Base-by-base conservation (phyloP, 1,284 basidiomycete genomes). In the Microbotryum scabiosae region DNA sequence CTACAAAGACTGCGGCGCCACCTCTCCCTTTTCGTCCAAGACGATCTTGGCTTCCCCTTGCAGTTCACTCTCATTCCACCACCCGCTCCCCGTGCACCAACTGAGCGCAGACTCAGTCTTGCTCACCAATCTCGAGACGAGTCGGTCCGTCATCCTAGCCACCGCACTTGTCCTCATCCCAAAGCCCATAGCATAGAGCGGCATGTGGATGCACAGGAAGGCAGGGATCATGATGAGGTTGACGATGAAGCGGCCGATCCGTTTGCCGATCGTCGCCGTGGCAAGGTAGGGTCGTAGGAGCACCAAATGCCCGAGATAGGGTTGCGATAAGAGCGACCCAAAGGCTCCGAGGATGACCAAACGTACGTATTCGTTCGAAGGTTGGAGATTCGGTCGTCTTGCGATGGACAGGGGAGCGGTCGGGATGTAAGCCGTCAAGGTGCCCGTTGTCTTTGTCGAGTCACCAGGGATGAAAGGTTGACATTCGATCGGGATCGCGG, bases 311-410 rank as follows among this genome's bases (percentile, higher is more conserved):
- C 57, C 54, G 21, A 67, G 52, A 51, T 56, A 67, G 8, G 62
- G 60, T 6, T 50, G 62, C 5, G 62, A 60, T 5, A 67, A 54
- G 20, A 53, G 53, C n/a, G 57, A 56, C 55, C 64, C 54, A 57
- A 62, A 62, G 14, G 62, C 60, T 18, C 65, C 65, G 26, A 61
- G 48, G 14, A 64, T 28, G 21, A 67, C 48, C n/a, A 62, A 25
- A 5, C 46, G 28, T 4, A 56, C 48, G 36, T 67, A 62, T 7
- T 60, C 64, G 43, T 9, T n/a, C 4, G 20, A 23, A 18, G 8
- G 43, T 9, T 36, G 57, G 7, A 47, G 25, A 1, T 8, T 25
- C 10, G 26, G 7, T n/a, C 26, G 32, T 41, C 14, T 28, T 5
- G 20, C 1, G 8, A 32, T 7, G 48, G 28, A 47, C 28, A 26